Evolutionary conservation across 1,284 basidiomycete genomes (phyloP).

Genomic region (Pascua guehoae): DNA sequence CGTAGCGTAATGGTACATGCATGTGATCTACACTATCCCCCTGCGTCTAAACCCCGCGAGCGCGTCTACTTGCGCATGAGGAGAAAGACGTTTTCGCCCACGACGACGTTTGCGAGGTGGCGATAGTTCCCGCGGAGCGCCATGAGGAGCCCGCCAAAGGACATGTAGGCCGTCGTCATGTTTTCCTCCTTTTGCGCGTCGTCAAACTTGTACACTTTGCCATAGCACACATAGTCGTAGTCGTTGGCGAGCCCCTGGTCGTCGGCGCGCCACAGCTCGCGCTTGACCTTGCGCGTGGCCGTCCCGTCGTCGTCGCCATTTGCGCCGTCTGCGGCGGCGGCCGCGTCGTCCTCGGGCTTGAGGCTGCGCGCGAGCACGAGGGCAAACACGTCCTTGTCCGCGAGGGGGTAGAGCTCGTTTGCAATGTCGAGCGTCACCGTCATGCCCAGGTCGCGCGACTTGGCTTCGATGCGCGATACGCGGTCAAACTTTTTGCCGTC

Average conservation of each 20-base stretch:
- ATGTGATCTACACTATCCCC: constrained; percentile 8
- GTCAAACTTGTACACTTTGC: constrained; percentile 98
- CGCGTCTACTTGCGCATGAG: constrained; percentile 69
- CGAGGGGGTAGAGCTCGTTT: constrained; percentile 74
- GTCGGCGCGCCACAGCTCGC: constrained; percentile 73
- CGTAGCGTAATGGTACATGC: constrained; percentile 16
- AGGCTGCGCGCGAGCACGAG: constrained; percentile 82
- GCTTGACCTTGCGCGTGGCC: constrained; percentile 67
- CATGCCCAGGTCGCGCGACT: constrained; percentile 84
- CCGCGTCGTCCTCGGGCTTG: constrained; percentile 58
- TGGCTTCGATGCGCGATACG: constrained; percentile 83
- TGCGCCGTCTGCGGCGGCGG: constrained; percentile 49
- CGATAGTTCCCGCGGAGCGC: constrained; percentile 89
- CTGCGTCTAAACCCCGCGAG: too few species aligned
- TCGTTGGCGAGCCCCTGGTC: constrained; percentile 86
- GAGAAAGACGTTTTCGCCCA: constrained; percentile 89
- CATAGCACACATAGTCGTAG: constrained; percentile 99
- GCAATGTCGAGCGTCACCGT: constrained; percentile 86
- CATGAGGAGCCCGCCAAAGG: constrained; percentile 95
- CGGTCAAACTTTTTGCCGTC: constrained; percentile 70
- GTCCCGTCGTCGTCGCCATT: constrained; percentile 29
- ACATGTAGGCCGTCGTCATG: constrained; percentile 77
- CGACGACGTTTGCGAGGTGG: constrained; percentile 85
- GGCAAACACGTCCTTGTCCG: constrained; percentile 69
- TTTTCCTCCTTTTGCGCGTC: constrained; percentile 62